Evolutionary conservation across 2,329 filamentous ascomycete genomes (phyloP).

Genomic region (Talaromyces sp.): DNA sequence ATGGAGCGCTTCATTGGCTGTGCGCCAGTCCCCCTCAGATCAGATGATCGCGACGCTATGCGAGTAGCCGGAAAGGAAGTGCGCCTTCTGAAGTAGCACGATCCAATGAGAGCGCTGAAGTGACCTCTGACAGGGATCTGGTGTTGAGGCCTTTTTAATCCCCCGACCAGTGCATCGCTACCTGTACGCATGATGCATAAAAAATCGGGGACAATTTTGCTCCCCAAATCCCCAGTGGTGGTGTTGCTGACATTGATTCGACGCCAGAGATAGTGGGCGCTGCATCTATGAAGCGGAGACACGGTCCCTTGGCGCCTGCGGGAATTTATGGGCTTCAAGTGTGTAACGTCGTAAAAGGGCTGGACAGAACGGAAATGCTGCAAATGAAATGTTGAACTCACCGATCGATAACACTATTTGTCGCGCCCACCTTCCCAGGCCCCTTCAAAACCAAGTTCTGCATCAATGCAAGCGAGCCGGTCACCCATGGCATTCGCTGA

Average conservation of each 20-base stretch:
- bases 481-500: slow-evolving; percentile 85
- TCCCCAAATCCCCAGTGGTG: not conserved
- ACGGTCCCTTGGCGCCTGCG: slow-evolving; percentile 4
- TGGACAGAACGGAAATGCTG: slow-evolving; percentile 21
- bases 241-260: not conserved
- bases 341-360: slow-evolving; percentile 1
- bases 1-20: slow-evolving; percentile 12
- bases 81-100: slow-evolving; percentile 10
- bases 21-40: slow-evolving; percentile 37
- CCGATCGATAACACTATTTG: slow-evolving; percentile 82
- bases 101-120: slow-evolving; percentile 15
- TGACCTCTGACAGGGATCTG: not conserved
- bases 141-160: not conserved
- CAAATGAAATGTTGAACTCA: slow-evolving; percentile 50
- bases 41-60: slow-evolving; percentile 59
- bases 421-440: slow-evolving; percentile 67
- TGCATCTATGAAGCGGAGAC: not conserved
- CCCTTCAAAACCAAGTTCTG: slow-evolving; percentile 70
- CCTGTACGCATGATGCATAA: slow-evolving; percentile 1
- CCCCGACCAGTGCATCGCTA: not conserved
- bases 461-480: slow-evolving; percentile 66
- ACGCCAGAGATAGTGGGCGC: not conserved
- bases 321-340: not conserved
- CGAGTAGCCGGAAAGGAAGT: slow-evolving; percentile 38
- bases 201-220: not conserved